phyloP scores from a whole-genome alignment of 129 eudicot species.

The Escallonia herrerae region DNA sequence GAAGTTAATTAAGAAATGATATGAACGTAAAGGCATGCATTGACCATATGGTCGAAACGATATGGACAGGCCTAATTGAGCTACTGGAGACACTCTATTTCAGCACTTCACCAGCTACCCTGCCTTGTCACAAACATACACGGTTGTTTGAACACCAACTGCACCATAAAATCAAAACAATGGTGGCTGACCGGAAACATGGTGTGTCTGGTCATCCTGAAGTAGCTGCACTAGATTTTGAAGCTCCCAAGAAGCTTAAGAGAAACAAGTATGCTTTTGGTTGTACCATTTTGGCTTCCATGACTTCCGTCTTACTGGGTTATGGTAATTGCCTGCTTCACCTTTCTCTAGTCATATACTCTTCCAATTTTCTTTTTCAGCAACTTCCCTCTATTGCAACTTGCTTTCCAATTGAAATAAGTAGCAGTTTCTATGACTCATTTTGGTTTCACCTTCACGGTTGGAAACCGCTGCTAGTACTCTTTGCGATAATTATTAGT shows the following conservation, averaged over 20 bases:
- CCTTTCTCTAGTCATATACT: no score
- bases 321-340: conserved; percentile 17
- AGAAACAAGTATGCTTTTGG: conserved; percentile 35
- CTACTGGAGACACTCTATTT: conserved; percentile 23
- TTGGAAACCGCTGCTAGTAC: no score
- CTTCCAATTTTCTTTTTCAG: no score
- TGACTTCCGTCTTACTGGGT: conserved; percentile 34
- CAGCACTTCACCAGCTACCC: conserved; percentile 20
- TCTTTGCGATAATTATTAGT: no score
- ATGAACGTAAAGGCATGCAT: no score
- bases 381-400: no score
- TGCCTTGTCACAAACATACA: conserved; percentile 4
- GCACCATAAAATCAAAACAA: no score
- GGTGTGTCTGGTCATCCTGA: conserved; percentile 13
- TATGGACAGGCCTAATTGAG: conserved; percentile 17
- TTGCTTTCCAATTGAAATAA: no score
- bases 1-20: no score
- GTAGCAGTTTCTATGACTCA: no score
- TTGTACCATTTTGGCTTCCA: conserved; percentile 34
- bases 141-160: no score
- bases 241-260: conserved; percentile 20
- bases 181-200: conserved; percentile 11
- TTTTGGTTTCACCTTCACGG: no score
- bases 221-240: conserved; percentile 12
- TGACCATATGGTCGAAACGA: neutral